phyloP scores from a whole-genome alignment of 148 eudicot species.

The Amaranthus cruentus region DNA sequence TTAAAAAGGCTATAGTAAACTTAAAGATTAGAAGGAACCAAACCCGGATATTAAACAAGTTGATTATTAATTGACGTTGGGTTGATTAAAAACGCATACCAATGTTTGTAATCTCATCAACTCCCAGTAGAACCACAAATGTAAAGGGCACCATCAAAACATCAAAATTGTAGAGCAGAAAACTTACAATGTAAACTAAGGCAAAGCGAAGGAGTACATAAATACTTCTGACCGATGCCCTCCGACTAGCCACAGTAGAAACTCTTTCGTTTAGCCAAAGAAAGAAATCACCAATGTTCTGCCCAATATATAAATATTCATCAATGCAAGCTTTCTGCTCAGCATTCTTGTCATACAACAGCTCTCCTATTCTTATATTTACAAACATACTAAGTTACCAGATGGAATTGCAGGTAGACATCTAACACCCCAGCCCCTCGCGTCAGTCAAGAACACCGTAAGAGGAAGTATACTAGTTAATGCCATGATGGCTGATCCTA shows the following conservation, averaged over 20 bases:
- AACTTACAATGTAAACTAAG: constrained; percentile 12
- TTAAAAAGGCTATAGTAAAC: no score
- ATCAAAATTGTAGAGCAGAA: neutral
- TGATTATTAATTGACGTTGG: no score
- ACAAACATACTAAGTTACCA: constrained; percentile 71
- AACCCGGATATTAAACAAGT: no score
- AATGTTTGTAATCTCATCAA: neutral
- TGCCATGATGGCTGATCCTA: constrained; percentile 75
- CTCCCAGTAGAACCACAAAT: neutral
- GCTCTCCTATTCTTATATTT: constrained; percentile 74
- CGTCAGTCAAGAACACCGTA: constrained; percentile 74
- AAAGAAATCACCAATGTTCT: constrained; percentile 52
- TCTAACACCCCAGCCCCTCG: constrained; percentile 93
- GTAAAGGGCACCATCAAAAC: neutral
- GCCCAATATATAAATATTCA: constrained; percentile 88
- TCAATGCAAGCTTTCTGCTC: constrained; percentile 62
- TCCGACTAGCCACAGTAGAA: constrained; percentile 80
- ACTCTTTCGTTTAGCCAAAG: constrained; percentile 48
- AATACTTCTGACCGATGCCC: constrained; percentile 84
- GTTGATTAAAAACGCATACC: neutral
- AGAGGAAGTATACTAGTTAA: constrained; percentile 42
- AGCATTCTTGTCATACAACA: constrained; percentile 81
- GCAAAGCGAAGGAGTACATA: constrained; percentile 11
- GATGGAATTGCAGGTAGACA: constrained; percentile 65
- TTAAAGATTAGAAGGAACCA: no score